These are phyloP conservation scores for Grosmannia clavigera DNA, from an alignment of 2,329 filamentous ascomycete species.

Conservation along the genomic window DNA sequence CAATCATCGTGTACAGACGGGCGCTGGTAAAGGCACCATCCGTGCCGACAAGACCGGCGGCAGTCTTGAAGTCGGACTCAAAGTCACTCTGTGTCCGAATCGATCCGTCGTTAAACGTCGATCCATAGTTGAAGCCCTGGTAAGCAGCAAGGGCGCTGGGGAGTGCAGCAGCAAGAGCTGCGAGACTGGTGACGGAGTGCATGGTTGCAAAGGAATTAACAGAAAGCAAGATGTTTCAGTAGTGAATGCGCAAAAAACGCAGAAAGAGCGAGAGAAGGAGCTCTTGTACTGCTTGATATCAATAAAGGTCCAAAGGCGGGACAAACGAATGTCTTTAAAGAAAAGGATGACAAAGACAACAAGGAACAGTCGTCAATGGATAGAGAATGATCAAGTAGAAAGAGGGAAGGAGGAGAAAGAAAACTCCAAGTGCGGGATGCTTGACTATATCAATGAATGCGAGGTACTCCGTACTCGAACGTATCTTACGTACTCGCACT, in stretches of 20 bases:
- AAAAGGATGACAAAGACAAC: not conserved
- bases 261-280: not conserved
- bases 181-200: slow-evolving; percentile 6
- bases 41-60: slow-evolving; percentile 50
- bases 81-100: slow-evolving; percentile 53
- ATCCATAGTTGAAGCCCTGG: slow-evolving; percentile 62
- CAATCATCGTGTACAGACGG: slow-evolving; percentile 60
- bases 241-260: not conserved
- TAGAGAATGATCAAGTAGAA: not conserved
- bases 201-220: slow-evolving; percentile 2
- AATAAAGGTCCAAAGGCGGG: not conserved
- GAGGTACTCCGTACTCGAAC: not conserved
- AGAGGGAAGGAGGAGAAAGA: not conserved
- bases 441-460: not conserved
- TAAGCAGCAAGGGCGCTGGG: slow-evolving; percentile 22
- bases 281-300: not conserved
- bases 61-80: slow-evolving; percentile 55
- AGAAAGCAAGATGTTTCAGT: not conserved
- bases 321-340: not conserved
- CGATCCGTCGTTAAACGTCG: slow-evolving; percentile 45
- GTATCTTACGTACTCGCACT: too few relatives aligned
- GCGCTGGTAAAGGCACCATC: slow-evolving; percentile 51
- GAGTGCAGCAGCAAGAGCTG: slow-evolving; percentile 11
- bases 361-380: not conserved
- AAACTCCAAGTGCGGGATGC: not conserved